Evolutionary conservation across 148 eudicot species (phyloP).

Genomic region (Diospyros kaki): DNA sequence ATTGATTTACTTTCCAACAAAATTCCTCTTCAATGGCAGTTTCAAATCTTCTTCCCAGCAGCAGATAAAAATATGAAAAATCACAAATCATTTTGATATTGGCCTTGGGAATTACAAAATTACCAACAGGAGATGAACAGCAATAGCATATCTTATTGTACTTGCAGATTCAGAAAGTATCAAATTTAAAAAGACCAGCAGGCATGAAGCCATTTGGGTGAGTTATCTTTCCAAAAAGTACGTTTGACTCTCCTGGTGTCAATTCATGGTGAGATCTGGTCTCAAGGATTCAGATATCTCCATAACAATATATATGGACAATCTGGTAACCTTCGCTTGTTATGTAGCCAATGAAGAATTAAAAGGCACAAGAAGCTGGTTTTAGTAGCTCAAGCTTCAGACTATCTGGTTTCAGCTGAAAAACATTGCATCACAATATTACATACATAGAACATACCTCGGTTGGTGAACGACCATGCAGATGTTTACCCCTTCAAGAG

Average conservation of each 20-base stretch:
- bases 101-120: constrained; percentile 1
- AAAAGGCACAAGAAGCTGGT: background rate
- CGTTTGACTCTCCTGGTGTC: too few relatives aligned
- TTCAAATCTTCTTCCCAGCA: background rate
- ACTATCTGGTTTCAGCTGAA: background rate
- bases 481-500: constrained; percentile 93
- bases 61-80: background rate
- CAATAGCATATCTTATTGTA: too few relatives aligned
- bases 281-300: too few relatives aligned
- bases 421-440: background rate
- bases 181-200: too few relatives aligned
- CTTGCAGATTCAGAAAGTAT: too few relatives aligned
- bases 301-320: too few relatives aligned
- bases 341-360: background rate
- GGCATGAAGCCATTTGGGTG: too few relatives aligned
- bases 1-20: background rate
- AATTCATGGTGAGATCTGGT: too few relatives aligned
- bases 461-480: constrained; percentile 97
- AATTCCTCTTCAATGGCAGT: background rate
- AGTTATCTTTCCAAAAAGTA: too few relatives aligned
- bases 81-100: background rate
- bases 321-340: background rate
- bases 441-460: constrained; percentile 38
- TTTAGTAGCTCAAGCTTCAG: background rate
- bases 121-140: background rate